Conservation (phyloP, 2,329 filamentous ascomycete genomes). For the Periconia sp. region DNA sequence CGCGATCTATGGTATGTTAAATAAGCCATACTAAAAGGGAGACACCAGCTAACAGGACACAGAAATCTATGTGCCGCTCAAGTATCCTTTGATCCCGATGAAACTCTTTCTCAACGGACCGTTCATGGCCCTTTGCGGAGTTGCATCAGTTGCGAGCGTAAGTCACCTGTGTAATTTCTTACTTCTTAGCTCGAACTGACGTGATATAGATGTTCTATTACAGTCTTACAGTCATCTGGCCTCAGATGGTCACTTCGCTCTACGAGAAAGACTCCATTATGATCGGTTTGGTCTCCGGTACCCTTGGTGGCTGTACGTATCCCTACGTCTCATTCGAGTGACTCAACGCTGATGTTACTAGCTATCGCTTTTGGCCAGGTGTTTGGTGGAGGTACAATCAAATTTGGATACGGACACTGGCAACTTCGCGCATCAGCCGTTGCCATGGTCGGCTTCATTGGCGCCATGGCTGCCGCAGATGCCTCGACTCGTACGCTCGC, state of each 20-base stretch:
- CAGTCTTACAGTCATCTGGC: slow-evolving; percentile 23
- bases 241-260: slow-evolving; percentile 20
- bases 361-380: slow-evolving; percentile 23
- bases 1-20: slow-evolving; percentile 17
- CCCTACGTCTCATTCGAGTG: not conserved
- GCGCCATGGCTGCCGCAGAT: slow-evolving; percentile 24
- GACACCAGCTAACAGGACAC: not conserved
- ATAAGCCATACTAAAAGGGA: not conserved
- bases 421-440: slow-evolving; percentile 16
- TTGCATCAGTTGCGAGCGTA: slow-evolving; percentile 20
- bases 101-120: slow-evolving; percentile 12
- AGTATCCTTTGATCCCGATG: slow-evolving; percentile 20
- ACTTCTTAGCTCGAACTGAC: not conserved
- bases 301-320: slow-evolving; percentile 16
- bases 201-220: slow-evolving; percentile 22
- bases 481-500: slow-evolving; percentile 17
- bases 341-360: not conserved
- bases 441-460: slow-evolving; percentile 23
- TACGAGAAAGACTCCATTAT: slow-evolving; percentile 17
- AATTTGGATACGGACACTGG: slow-evolving; percentile 19
- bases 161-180: not conserved
- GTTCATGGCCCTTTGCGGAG: slow-evolving; percentile 14
- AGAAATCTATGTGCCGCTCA: slow-evolving; percentile 20
- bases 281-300: slow-evolving; percentile 22
- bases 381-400: slow-evolving; percentile 16